Conservation (phyloP, 2,329 filamentous ascomycete genomes). For the Xylaria sp. region DNA sequence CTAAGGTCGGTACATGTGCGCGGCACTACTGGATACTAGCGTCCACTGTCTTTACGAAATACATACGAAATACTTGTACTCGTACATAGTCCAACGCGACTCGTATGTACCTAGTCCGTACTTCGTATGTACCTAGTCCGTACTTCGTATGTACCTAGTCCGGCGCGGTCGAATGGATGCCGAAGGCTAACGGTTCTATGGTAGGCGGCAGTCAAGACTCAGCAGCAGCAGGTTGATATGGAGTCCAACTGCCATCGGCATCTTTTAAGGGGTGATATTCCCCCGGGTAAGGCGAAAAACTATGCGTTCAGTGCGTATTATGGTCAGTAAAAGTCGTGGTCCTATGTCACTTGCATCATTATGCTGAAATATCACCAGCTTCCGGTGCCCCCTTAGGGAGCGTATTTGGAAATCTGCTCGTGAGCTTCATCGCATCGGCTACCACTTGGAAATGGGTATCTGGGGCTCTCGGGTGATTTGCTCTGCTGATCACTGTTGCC, state of each 20-base stretch:
- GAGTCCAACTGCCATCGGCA: slow-evolving; percentile 56
- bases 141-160: too few species aligned
- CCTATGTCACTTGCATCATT: not conserved
- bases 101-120: too few species aligned
- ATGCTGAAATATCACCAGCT: slow-evolving; percentile 32
- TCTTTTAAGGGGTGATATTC: slow-evolving; percentile 58
- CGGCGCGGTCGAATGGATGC: too few species aligned
- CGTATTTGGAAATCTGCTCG: slow-evolving; percentile 59
- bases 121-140: too few species aligned
- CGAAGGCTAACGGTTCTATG: too few species aligned
- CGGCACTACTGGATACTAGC: too few species aligned
- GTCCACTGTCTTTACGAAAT: too few species aligned
- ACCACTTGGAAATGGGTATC: slow-evolving; percentile 63
- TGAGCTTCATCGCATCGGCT: slow-evolving; percentile 59
- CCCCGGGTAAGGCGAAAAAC: slow-evolving; percentile 62
- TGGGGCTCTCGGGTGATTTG: slow-evolving; percentile 57
- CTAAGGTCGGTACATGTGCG: too few species aligned
- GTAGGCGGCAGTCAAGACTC: too few species aligned
- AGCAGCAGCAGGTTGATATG: too few species aligned
- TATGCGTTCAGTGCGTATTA: slow-evolving; percentile 61
- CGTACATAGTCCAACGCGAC: too few species aligned
- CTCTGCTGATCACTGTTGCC: slow-evolving; percentile 49
- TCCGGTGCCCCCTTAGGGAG: slow-evolving; percentile 61
- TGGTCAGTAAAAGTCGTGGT: slow-evolving; percentile 32
- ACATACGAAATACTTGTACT: too few species aligned